Evolutionary conservation across 768 basidiomycete genomes (phyloP).

Genomic region (Mycena epipterygia): DNA sequence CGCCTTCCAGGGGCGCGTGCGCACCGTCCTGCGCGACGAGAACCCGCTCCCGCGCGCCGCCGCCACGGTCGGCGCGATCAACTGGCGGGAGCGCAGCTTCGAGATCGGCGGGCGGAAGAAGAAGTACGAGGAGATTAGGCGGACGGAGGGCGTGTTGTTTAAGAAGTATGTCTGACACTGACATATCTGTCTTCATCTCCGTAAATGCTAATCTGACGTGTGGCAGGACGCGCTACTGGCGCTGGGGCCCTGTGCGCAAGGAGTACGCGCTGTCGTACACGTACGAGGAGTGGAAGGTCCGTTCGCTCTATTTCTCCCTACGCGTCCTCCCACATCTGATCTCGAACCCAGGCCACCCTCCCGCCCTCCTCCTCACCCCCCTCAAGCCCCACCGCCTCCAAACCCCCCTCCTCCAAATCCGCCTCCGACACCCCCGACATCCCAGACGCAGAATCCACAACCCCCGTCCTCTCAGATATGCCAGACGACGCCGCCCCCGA

Average conservation of each 20-base stretch:
- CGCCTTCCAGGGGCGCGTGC: conserved; percentile 56
- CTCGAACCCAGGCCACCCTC: too few relatives aligned
- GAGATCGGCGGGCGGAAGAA: conserved; percentile 60
- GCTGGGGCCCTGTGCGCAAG: conserved; percentile 57
- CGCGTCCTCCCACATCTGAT: too few relatives aligned
- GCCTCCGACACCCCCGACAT: too few relatives aligned
- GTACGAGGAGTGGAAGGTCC: conserved; percentile 63
- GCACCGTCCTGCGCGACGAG: conserved; percentile 61
- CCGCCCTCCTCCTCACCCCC: too few relatives aligned
- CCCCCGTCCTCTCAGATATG: too few relatives aligned
- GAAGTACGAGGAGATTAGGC: conserved; percentile 54
- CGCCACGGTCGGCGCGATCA: conserved; percentile 57
- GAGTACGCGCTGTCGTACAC: conserved; percentile 59
- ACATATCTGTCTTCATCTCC: too few relatives aligned
- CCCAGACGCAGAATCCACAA: too few relatives aligned
- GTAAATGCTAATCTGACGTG: not conserved
- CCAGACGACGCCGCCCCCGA: too few relatives aligned
- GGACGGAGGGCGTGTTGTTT: conserved; percentile 53
- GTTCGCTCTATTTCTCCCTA: too few relatives aligned
- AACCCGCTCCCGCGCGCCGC: conserved; percentile 54
- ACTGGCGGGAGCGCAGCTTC: conserved; percentile 64
- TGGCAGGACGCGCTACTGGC: conserved; percentile 58
- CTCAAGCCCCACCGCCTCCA: too few relatives aligned
- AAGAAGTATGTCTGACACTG: too few relatives aligned
- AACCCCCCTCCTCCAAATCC: too few relatives aligned